These are phyloP conservation scores for Mortierella sp. DNA, from an alignment of 371 early-diverging fungal species.

Conservation along the genomic window DNA sequence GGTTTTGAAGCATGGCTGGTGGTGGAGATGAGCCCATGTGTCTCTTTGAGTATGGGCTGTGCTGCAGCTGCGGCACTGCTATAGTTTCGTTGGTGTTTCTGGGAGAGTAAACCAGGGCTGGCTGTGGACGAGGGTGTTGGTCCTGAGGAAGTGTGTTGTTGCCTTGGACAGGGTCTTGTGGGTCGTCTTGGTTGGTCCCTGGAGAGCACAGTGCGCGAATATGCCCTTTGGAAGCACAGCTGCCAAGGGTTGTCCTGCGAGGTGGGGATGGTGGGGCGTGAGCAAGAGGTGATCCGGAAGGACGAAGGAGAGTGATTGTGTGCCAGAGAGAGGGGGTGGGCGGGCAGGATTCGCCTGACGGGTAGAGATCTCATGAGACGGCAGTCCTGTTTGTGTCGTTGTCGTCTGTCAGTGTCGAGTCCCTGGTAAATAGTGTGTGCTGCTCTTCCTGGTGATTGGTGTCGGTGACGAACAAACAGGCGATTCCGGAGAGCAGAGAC, in stretches of 20 bases:
- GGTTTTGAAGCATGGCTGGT: neutral
- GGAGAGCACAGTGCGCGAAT: conserved; percentile 21
- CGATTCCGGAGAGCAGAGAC: neutral
- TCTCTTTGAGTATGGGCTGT: neutral
- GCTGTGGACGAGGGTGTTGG: neutral
- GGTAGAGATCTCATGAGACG: conserved; percentile 30
- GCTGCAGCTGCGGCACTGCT: conserved; percentile 18
- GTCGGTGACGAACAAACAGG: neutral
- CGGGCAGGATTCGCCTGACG: conserved; percentile 25
- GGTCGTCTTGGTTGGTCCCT: conserved; percentile 9
- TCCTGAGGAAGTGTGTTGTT: neutral
- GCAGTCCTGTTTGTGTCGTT: neutral
- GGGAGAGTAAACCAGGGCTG: neutral
- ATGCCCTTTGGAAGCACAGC: conserved; percentile 37
- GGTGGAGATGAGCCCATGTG: neutral
- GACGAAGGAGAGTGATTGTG: neutral
- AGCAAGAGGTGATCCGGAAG: neutral
- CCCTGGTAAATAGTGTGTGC: neutral
- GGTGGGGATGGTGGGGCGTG: neutral
- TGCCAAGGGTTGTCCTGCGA: conserved; percentile 33
- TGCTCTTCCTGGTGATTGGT: neutral
- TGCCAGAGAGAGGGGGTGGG: conserved; percentile 1
- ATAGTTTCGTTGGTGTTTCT: conserved; percentile 16
- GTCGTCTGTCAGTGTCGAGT: neutral
- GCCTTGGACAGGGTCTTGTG: neutral